Evolutionary conservation across 2,329 filamentous ascomycete genomes (phyloP).

Genomic region (Macrophomina pseudophaseolina): DNA sequence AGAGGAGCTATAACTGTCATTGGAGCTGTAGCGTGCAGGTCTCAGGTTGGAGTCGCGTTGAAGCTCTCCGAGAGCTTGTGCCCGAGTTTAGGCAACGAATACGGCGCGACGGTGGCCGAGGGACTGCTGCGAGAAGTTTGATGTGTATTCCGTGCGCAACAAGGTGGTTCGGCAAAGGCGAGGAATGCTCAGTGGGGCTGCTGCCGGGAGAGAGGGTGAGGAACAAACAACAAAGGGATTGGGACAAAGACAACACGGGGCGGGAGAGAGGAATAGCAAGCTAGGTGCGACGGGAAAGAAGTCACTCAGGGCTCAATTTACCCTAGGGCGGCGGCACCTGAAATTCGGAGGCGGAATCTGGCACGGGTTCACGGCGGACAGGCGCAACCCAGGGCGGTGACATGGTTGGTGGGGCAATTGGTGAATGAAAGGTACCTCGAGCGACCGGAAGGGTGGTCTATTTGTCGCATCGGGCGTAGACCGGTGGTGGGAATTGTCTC

Average conservation of each 20-base stretch:
- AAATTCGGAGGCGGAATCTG: constrained; percentile 3
- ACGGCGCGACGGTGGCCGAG: background rate
- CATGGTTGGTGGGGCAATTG: constrained; percentile 19
- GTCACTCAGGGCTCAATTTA: background rate
- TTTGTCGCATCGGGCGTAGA: constrained; percentile 23
- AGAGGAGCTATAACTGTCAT: constrained; percentile 47
- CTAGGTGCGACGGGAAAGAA: background rate
- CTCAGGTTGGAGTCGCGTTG: background rate
- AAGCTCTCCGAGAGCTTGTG: background rate
- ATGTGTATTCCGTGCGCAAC: background rate
- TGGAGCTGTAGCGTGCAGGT: background rate
- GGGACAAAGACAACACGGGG: constrained; percentile 2
- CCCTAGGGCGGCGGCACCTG: constrained; percentile 3
- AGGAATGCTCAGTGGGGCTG: background rate
- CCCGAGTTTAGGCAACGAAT: background rate
- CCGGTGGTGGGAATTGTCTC: constrained; percentile 7
- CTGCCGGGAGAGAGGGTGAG: background rate
- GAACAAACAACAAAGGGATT: background rate
- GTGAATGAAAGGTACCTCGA: background rate
- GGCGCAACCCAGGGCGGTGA: constrained; percentile 7
- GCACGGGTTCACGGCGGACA: constrained; percentile 1
- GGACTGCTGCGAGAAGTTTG: background rate
- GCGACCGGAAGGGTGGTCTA: constrained; percentile 9
- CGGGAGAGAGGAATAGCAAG: background rate
- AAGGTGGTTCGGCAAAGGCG: background rate